Conservation (phyloP, 352 stramenopile genomes). For the Phytophthora fragariaefolia region DNA sequence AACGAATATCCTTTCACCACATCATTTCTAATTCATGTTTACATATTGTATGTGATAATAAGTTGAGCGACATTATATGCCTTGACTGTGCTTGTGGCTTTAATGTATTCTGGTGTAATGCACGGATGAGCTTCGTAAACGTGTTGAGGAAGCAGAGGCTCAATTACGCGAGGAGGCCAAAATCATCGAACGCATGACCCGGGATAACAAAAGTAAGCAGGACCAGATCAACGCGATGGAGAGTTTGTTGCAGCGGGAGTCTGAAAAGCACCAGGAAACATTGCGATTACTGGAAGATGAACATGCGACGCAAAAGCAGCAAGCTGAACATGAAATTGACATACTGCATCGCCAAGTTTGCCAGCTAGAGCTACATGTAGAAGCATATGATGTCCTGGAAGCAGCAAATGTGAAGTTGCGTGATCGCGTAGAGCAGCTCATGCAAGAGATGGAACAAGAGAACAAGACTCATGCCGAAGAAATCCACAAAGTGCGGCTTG, state of each 20-base stretch:
- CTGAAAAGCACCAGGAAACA: constrained; percentile 65
- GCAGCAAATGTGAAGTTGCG: constrained; percentile 60
- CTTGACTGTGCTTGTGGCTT: constrained; percentile 29
- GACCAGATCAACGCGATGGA: constrained; percentile 80
- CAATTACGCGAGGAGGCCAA: constrained; percentile 81
- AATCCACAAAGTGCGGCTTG: constrained; percentile 78
- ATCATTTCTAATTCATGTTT: background rate
- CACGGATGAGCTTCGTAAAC: constrained; percentile 74
- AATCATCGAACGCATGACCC: constrained; percentile 83
- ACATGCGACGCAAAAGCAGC: constrained; percentile 57
- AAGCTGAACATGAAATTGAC: constrained; percentile 68
- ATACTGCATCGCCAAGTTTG: constrained; percentile 61
- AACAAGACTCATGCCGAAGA: constrained; percentile 71
- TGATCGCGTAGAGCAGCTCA: constrained; percentile 62
- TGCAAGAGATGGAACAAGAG: constrained; percentile 72
- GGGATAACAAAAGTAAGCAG: constrained; percentile 76
- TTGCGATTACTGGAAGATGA: constrained; percentile 69
- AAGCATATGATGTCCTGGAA: constrained; percentile 75
- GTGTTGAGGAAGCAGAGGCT: constrained; percentile 75
- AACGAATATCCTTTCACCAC: constrained; percentile 71
- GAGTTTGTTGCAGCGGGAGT: constrained; percentile 60
- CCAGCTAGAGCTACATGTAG: constrained; percentile 72
- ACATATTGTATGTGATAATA: constrained; percentile 1
- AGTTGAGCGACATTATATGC: constrained; percentile 9
- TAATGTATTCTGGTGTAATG: constrained; percentile 21